A percentile compares a stretch with the other conserved stretches of the same genome.
Evolutionary conservation across 75 land plant genomes (phyloP).

Genomic region (Picea sitchensis): DNA sequence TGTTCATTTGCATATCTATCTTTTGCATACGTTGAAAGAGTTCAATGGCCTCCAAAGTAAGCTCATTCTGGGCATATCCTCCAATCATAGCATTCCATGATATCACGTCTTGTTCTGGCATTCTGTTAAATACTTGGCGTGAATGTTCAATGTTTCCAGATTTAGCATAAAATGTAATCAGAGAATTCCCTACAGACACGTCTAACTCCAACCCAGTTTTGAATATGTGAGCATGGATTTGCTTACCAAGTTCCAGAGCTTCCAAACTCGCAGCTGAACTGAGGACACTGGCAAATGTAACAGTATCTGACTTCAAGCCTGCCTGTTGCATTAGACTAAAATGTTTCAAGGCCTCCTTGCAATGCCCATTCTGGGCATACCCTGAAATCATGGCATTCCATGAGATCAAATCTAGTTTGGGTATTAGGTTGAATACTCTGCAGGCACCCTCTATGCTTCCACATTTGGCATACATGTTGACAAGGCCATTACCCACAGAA

Average conservation of each 20-base stretch:
- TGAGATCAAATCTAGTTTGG: conserved; percentile 59
- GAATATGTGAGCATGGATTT: conserved; percentile 41
- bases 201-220: conserved; percentile 50
- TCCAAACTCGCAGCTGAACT: conserved; percentile 57
- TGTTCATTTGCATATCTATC: conserved; percentile 38
- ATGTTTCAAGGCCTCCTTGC: conserved; percentile 34
- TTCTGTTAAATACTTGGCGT: conserved; percentile 38
- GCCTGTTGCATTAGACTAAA: conserved; percentile 41
- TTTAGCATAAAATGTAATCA: conserved; percentile 68
- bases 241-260: conserved; percentile 32
- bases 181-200: conserved; percentile 55
- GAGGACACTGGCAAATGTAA: conserved; percentile 63
- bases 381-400: conserved; percentile 77
- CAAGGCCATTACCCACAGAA: conserved; percentile 60
- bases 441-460: conserved; percentile 37
- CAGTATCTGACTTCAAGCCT: conserved; percentile 52
- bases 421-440: conserved; percentile 49
- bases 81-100: conserved; percentile 87
- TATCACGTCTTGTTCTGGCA: conserved; percentile 44
- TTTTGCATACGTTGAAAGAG: conserved; percentile 48
- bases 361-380: conserved; percentile 49
- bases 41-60: conserved; percentile 46
- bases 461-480: conserved; percentile 90
- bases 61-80: conserved; percentile 71
- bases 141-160: conserved; percentile 63